Percentiles rank a stretch among this genome's conserved stretches.
Evolutionary conservation across 192 early-diverging fungal species (phyloP).

Genomic region (Phlyctochytrium planicorne): DNA sequence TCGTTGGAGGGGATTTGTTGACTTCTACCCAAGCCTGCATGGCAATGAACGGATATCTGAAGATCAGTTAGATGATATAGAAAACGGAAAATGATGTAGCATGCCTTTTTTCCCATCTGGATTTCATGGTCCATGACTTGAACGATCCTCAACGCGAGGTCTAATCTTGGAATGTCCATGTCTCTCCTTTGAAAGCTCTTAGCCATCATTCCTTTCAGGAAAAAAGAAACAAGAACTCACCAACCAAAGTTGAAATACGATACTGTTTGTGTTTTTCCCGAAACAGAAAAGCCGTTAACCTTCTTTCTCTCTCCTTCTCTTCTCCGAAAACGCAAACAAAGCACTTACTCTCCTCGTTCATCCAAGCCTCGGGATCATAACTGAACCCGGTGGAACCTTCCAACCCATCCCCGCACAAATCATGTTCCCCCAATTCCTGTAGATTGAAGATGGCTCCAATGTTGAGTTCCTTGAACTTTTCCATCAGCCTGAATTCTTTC

Average conservation of each 20-base stretch:
- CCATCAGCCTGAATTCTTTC: slow-evolving; percentile 23
- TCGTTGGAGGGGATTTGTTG: too few relatives aligned
- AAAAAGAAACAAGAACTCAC: slow-evolving; percentile 18
- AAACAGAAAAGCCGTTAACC: neutral
- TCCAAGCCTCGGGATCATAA: slow-evolving; percentile 46
- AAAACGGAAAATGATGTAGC: too few relatives aligned
- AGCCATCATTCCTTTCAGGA: neutral
- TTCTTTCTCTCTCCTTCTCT: too few relatives aligned
- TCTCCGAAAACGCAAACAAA: too few relatives aligned
- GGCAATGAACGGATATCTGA: slow-evolving; percentile 51
- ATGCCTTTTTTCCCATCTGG: slow-evolving; percentile 31
- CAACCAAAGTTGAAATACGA: slow-evolving; percentile 52
- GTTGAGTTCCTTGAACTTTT: slow-evolving; percentile 20
- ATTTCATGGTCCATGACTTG: slow-evolving; percentile 46
- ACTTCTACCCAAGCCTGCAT: slow-evolving; percentile 41
- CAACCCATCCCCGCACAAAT: slow-evolving; percentile 44
- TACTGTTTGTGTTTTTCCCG: too few relatives aligned
- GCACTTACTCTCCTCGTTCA: slow-evolving; percentile 35
- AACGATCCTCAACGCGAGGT: slow-evolving; percentile 42
- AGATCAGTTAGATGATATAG: too few relatives aligned
- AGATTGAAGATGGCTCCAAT: slow-evolving; percentile 46
- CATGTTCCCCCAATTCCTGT: slow-evolving; percentile 44
- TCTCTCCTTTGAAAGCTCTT: slow-evolving; percentile 19
- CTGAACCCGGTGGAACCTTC: slow-evolving; percentile 31
- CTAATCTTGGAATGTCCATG: slow-evolving; percentile 45